phyloP scores from a whole-genome alignment of 148 eudicot genomes.

The Rhododendron griersonianum region DNA sequence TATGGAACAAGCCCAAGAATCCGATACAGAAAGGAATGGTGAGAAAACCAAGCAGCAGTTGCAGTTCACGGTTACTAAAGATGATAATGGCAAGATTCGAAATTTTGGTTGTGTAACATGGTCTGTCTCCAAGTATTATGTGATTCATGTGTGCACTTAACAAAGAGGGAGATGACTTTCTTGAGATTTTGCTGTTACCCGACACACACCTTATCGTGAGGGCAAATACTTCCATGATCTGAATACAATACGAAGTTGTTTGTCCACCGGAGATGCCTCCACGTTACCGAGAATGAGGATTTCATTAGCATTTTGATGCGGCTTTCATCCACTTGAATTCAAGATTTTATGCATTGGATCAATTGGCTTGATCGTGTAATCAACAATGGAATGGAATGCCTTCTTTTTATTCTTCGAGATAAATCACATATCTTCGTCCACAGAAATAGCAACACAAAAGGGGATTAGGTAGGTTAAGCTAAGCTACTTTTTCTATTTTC shows the following conservation, averaged over 20 bases:
- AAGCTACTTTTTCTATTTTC: too few species aligned
- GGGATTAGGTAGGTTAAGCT: too few species aligned
- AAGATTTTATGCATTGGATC: too few species aligned
- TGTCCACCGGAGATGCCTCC: constrained; percentile 22
- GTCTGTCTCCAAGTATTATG: not conserved
- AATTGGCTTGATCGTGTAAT: too few species aligned
- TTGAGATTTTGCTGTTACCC: too few species aligned
- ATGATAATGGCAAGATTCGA: constrained; percentile 21
- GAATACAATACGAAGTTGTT: not conserved
- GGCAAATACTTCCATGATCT: not conserved
- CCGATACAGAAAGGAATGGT: constrained; percentile 40
- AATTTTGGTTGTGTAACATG: not conserved
- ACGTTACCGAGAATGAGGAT: not conserved
- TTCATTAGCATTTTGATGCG: not conserved
- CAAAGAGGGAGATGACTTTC: too few species aligned
- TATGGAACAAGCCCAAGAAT: constrained; percentile 33
- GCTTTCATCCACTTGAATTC: too few species aligned
- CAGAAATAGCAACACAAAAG: too few species aligned
- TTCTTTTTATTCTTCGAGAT: too few species aligned
- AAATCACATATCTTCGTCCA: too few species aligned
- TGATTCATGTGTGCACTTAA: not conserved
- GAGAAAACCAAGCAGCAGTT: constrained; percentile 22
- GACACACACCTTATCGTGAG: too few species aligned
- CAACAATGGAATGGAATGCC: too few species aligned
- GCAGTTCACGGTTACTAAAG: constrained; percentile 22